A percentile compares a stretch with the other conserved stretches of the same genome.
phyloP scores from a whole-genome alignment of 768 basidiomycete species.

The Galerina sulciceps region DNA sequence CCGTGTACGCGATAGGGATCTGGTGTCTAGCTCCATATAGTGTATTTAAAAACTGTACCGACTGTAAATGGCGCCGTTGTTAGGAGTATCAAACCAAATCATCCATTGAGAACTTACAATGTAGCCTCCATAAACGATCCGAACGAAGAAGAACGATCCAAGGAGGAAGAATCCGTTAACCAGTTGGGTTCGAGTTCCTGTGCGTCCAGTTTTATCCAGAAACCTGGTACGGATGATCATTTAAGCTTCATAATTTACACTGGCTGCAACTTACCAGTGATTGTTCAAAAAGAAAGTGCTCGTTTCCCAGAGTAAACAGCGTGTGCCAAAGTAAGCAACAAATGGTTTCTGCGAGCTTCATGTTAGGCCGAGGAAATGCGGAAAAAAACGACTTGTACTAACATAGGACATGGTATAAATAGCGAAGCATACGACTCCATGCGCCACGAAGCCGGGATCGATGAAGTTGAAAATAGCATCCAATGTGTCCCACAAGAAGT shows the following conservation, averaged over 20 bases:
- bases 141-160: constrained; percentile 66
- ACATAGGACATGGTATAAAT: constrained; percentile 78
- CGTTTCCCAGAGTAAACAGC: constrained; percentile 85
- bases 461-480: constrained; percentile 72
- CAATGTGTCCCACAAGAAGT: constrained; percentile 85
- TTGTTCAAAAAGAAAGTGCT: constrained; percentile 89
- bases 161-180: constrained; percentile 75
- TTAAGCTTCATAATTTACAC: neutral
- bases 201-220: constrained; percentile 76
- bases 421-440: constrained; percentile 71
- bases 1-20: constrained; percentile 53
- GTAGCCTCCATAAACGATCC: constrained; percentile 72
- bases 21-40: constrained; percentile 57
- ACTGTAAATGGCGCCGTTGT: constrained; percentile 42
- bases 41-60: constrained; percentile 66
- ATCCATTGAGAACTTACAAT: constrained; percentile 35
- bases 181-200: constrained; percentile 68
- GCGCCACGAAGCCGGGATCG: constrained; percentile 76
- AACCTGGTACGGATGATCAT: constrained; percentile 47
- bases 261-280: constrained; percentile 65
- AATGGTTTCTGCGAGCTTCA: constrained; percentile 60
- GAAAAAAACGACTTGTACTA: constrained; percentile 25
- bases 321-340: constrained; percentile 75
- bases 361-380: neutral
- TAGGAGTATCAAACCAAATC: neutral